Evolutionary conservation across 495 filamentous ascomycete genomes (phyloP).

Genomic region (Podospora conica): DNA sequence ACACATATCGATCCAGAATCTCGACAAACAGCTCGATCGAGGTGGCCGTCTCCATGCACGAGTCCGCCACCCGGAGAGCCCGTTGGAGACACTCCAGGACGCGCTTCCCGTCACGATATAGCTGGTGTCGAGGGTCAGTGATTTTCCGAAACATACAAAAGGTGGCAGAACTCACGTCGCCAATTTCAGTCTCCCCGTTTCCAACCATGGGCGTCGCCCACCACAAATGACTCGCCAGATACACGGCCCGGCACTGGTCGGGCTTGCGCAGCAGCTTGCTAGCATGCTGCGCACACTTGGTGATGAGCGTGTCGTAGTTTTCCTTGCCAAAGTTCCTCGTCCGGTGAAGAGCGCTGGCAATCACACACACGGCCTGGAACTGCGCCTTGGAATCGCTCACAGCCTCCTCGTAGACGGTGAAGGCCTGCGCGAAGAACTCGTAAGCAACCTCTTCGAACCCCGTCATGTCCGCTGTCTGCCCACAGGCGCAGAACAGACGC

Average conservation of each 20-base stretch:
- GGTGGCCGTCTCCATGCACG: conserved; percentile 98
- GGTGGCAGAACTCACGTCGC: conserved; percentile 55
- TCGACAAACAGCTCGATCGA: conserved; percentile 97
- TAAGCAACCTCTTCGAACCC: conserved; percentile 94
- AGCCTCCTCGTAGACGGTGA: conserved; percentile 95
- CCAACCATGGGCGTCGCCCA: conserved; percentile 88
- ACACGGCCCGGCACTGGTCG: conserved; percentile 94
- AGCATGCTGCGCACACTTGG: conserved; percentile 91
- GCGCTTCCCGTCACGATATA: conserved; percentile 94
- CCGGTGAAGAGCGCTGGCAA: conserved; percentile 80
- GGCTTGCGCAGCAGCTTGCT: conserved; percentile 97
- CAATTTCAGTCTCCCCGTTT: conserved; percentile 75
- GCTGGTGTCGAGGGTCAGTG: conserved; percentile 43
- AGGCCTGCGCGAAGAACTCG: conserved; percentile 97
- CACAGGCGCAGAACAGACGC: conserved; percentile 83
- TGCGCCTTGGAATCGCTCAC: conserved; percentile 93
- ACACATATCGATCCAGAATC: conserved; percentile 96
- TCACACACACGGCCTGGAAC: conserved; percentile 95
- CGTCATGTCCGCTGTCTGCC: conserved; percentile 87
- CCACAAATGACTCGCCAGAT: conserved; percentile 93
- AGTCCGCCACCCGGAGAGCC: conserved; percentile 91
- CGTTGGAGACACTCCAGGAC: conserved; percentile 95
- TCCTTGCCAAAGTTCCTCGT: conserved; percentile 86
- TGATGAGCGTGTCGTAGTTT: conserved; percentile 98
- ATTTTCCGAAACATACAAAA: conserved; percentile 3